Evolutionary conservation across 176 grass and related monocot genomes (phyloP).

Genomic region (Poa annua): DNA sequence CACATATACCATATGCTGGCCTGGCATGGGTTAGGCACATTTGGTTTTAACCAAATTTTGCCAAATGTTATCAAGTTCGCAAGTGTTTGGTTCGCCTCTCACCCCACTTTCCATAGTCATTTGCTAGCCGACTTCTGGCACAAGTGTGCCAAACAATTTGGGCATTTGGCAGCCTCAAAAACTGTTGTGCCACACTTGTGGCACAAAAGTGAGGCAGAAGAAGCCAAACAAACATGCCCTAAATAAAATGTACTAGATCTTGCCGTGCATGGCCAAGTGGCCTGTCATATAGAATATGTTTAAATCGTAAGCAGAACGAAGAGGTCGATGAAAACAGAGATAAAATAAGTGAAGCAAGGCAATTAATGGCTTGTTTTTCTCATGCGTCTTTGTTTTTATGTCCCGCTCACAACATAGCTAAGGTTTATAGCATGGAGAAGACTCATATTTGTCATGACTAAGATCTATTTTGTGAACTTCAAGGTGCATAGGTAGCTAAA

Average conservation of each 20-base stretch:
- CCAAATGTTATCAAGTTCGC: too few species aligned
- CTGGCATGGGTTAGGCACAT: not conserved
- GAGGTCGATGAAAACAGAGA: not conserved
- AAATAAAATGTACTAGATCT: slow-evolving; percentile 11
- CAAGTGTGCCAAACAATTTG: slow-evolving; percentile 5
- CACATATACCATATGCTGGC: not conserved
- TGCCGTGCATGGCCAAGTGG: not conserved
- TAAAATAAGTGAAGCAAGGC: not conserved
- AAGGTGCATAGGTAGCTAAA: not conserved
- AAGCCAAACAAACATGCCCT: not conserved
- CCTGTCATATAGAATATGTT: not conserved
- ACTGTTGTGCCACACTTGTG: not conserved
- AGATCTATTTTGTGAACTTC: slow-evolving; percentile 26
- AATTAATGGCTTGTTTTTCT: slow-evolving; percentile 1
- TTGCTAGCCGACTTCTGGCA: slow-evolving; percentile 1
- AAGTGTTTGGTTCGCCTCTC: too few species aligned
- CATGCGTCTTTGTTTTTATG: not conserved
- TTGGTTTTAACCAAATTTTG: not conserved
- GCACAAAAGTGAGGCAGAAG: not conserved
- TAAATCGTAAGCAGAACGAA: slow-evolving; percentile 10
- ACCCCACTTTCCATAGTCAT: not conserved
- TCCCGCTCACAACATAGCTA: not conserved
- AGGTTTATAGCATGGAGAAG: slow-evolving; percentile 12
- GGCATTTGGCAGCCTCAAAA: not conserved
- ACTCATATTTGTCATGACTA: slow-evolving; percentile 9